Evolutionary conservation across 2,329 filamentous ascomycete species (phyloP), one percentile per base, ranked within the genome.

Genomic region (Polytolypa hystricis): DNA sequence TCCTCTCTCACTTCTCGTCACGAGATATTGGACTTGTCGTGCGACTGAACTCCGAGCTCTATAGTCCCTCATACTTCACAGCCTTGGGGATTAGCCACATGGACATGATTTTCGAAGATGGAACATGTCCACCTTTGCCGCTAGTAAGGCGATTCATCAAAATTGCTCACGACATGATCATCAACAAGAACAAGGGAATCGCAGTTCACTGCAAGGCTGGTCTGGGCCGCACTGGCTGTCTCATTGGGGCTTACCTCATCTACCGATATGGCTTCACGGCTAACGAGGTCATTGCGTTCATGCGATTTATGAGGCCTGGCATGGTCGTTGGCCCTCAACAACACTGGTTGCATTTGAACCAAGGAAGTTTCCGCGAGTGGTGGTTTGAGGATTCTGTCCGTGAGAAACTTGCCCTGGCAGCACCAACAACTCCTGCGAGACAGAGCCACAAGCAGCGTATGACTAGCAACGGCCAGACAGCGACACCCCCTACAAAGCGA

Each of bases 21-120:
- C 77, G 84, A 46, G 83, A 93, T 52, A 82, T 98, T 51, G 91
- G 91, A 20, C 71, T 98, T 3, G 89, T 98, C 3, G 91, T 98
- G 28, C 81, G 91, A 28, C 70, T 98, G 45, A 98, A 98, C 67
- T 96, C 87, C 0, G 83, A 87, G 47, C 74, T 98, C 5, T 98
- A 98, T 69, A 93, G 84, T 1, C 84, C 91, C 1, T 87, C 86
- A n/a, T 95, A 89, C 66, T 98, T 98, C 60, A 91, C 89, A 45
- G 84, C 87, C 3, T 70, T 98, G 35, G 89, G 89, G 19, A 96
- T 98, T 54, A 80, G 86, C 52, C 91, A 98, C 57, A 70, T 96
- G 27, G 91, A 98, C 64, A 98, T 98, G 91, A 96, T 98, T 53
- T 98, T 98, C 55, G 91, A 96, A 53, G 91, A 98, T 51, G 91